phyloP scores from a whole-genome alignment of 1,284 basidiomycete species.

The Boletus semigastroideus region DNA sequence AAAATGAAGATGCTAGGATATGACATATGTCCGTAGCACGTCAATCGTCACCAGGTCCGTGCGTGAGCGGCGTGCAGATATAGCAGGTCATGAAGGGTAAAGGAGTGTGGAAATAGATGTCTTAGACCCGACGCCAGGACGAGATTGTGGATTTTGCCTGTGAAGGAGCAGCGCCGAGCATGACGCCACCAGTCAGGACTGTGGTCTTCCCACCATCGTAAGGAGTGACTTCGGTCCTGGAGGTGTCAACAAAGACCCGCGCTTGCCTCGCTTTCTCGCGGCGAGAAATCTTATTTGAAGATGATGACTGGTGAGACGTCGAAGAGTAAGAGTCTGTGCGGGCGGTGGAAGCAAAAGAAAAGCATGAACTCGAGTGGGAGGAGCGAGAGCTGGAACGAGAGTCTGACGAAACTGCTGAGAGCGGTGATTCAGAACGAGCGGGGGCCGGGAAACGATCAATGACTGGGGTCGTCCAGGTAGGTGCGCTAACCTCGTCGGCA shows the following conservation, averaged over 20 bases:
- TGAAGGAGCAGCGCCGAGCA: conserved; percentile 57
- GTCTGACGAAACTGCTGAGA: conserved; percentile 58
- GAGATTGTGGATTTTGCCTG: conserved; percentile 30
- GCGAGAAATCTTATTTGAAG: conserved; percentile 51
- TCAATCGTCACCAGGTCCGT: conserved; percentile 30
- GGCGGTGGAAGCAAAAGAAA: conserved; percentile 52
- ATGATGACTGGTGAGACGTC: conserved; percentile 37
- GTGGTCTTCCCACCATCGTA: conserved; percentile 85
- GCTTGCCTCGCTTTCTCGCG: conserved; percentile 65
- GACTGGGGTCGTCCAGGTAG: conserved; percentile 67
- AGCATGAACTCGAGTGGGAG: conserved; percentile 65
- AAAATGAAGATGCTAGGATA: conserved; percentile 35
- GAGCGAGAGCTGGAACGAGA: conserved; percentile 76
- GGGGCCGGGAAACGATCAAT: conserved; percentile 54
- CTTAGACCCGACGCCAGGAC: conserved; percentile 53
- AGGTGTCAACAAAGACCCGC: conserved; percentile 66
- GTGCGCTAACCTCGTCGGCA: conserved; percentile 63
- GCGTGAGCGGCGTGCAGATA: conserved; percentile 26
- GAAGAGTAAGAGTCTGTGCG: conserved; percentile 44
- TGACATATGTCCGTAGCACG: conserved; percentile 23
- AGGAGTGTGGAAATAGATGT: conserved; percentile 26
- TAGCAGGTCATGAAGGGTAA: conserved; percentile 24
- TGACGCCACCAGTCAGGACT: conserved; percentile 79
- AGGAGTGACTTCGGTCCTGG: conserved; percentile 74
- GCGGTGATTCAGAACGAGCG: conserved; percentile 53